These are phyloP conservation scores for Paratinospora sagittata DNA, from an alignment of 164 flowering plant genomes.

Conservation along the genomic window DNA sequence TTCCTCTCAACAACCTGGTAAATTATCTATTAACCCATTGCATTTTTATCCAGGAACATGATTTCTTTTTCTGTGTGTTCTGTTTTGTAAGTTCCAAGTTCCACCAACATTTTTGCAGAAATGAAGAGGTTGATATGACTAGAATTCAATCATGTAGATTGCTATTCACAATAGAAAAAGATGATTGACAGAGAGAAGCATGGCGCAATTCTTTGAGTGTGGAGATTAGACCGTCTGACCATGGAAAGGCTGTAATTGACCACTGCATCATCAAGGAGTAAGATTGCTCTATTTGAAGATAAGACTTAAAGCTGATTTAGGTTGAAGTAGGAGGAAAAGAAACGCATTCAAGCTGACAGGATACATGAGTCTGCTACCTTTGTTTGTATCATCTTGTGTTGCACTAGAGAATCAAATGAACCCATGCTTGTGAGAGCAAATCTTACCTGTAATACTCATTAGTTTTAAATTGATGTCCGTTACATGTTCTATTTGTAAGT, in stretches of 20 bases:
- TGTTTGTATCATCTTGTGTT: background rate
- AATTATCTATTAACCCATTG: background rate
- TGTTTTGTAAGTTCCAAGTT: background rate
- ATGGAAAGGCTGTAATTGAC: background rate
- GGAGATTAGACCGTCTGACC: background rate
- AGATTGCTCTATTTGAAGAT: background rate
- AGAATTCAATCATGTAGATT: too few relatives aligned
- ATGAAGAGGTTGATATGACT: background rate
- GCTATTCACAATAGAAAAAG: too few relatives aligned
- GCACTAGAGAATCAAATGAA: too few relatives aligned
- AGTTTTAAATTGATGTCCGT: too few relatives aligned
- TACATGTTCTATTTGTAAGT: too few relatives aligned
- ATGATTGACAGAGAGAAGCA: too few relatives aligned
- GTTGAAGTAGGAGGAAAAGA: background rate
- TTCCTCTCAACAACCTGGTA: background rate
- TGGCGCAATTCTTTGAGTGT: background rate
- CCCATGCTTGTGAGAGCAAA: too few relatives aligned
- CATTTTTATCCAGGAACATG: background rate
- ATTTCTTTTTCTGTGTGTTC: background rate
- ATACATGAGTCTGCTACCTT: background rate
- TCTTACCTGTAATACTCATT: too few relatives aligned
- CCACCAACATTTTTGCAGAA: background rate
- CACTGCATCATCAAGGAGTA: background rate
- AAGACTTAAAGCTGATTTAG: background rate
- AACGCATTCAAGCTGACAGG: background rate